Conservation (phyloP, 2,329 filamentous ascomycete genomes). For the Beauveria sp. region DNA sequence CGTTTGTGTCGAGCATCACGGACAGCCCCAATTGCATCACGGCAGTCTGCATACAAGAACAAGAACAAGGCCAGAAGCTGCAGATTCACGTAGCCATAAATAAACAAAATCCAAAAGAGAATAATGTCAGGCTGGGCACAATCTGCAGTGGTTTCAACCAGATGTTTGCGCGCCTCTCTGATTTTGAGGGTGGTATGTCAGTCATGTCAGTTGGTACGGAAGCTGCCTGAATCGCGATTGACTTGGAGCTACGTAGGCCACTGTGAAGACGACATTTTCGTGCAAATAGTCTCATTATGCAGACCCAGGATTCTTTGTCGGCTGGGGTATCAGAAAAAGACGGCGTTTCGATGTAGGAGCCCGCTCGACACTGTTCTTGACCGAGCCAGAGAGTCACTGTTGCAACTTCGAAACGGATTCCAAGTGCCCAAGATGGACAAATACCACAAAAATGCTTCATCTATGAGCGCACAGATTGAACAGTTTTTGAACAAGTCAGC, state of each 20-base stretch:
- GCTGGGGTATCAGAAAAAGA: neutral
- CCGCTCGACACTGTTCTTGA: neutral
- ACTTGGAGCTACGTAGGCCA: neutral
- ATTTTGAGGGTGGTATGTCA: neutral
- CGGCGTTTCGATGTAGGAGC: neutral
- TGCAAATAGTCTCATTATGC: neutral
- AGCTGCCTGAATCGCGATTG: neutral
- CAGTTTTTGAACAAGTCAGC: neutral
- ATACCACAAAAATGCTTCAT: neutral
- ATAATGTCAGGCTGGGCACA: neutral
- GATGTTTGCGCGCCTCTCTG: neutral
- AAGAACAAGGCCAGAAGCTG: neutral
- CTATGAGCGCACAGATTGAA: neutral
- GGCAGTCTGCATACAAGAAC: conserved; percentile 1
- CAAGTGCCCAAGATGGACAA: neutral
- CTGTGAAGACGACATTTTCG: neutral
- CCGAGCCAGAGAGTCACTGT: neutral
- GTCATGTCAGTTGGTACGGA: neutral
- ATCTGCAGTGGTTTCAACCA: neutral
- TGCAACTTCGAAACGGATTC: neutral
- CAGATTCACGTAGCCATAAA: neutral
- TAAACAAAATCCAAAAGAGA: neutral
- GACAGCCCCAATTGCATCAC: neutral
- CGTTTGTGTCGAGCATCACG: neutral
- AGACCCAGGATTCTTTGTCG: neutral